phyloP scores from a whole-genome alignment of 352 stramenopile genomes.

The Globisporangium parvum region DNA sequence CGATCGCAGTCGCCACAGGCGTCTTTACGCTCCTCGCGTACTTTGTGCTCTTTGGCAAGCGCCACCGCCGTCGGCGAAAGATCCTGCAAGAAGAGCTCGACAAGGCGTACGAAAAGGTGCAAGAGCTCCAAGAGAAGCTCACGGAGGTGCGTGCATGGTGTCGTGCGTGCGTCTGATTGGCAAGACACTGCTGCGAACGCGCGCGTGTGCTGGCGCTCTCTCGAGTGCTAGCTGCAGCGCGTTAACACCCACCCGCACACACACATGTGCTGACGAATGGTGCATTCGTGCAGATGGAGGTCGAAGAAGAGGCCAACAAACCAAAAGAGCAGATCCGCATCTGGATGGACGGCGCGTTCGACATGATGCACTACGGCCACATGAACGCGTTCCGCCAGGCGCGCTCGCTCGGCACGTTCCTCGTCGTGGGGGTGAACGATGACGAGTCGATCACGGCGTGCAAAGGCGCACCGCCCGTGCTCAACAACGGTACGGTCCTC shows the following conservation, averaged over 20 bases:
- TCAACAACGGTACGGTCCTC: conserved; percentile 81
- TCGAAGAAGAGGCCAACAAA: conserved; percentile 58
- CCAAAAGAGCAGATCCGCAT: conserved; percentile 92
- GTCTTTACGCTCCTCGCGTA: conserved; percentile 81
- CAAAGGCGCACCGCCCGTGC: conserved; percentile 94
- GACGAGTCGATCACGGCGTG: conserved; percentile 96
- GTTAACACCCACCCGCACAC: background rate
- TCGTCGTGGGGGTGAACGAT: conserved; percentile 98
- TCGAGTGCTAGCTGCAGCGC: background rate
- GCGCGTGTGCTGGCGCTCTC: background rate
- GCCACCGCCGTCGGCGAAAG: conserved; percentile 61
- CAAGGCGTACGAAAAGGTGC: conserved; percentile 69
- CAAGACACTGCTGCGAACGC: too few species aligned
- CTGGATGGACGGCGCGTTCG: conserved; percentile 99
- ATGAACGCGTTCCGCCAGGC: conserved; percentile 99
- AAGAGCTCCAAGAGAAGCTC: conserved; percentile 82
- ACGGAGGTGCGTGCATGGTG: conserved; percentile 53
- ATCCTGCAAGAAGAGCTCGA: conserved; percentile 74
- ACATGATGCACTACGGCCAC: conserved; percentile 99
- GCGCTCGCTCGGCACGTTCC: conserved; percentile 92
- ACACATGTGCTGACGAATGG: background rate
- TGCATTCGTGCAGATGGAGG: conserved; percentile 44
- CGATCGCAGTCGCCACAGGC: conserved; percentile 74
- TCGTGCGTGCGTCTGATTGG: too few species aligned
- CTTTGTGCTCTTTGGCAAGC: conserved; percentile 87